These are phyloP conservation scores for Volvariella volvacea DNA, from an alignment of 1,284 basidiomycete species.

Conservation along the genomic window DNA sequence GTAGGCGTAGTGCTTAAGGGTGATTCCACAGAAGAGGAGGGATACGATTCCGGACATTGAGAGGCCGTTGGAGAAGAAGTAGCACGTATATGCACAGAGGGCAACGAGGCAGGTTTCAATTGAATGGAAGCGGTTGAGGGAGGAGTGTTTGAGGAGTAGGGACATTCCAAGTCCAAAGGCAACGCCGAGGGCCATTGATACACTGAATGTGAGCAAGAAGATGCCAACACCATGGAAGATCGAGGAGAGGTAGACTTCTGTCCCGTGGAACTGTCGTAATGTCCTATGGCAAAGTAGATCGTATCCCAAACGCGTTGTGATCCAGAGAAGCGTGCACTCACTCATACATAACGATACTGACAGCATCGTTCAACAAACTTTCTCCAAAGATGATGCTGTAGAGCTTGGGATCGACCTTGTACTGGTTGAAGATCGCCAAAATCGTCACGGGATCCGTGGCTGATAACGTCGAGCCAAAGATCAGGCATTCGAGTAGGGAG, in stretches of 20 bases:
- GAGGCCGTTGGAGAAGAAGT: slow-evolving; percentile 96
- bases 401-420: slow-evolving; percentile 97
- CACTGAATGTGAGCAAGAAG: slow-evolving; percentile 92
- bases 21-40: slow-evolving; percentile 97
- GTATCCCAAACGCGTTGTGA: neutral
- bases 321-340: slow-evolving; percentile 41
- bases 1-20: slow-evolving; percentile 98
- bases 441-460: slow-evolving; percentile 99
- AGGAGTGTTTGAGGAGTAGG: slow-evolving; percentile 92
- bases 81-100: slow-evolving; percentile 93
- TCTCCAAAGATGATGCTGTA: slow-evolving; percentile 99
- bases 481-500: slow-evolving; percentile 86
- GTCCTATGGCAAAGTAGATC: slow-evolving; percentile 50
- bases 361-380: slow-evolving; percentile 95
- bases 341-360: slow-evolving; percentile 99
- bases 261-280: slow-evolving; percentile 85
- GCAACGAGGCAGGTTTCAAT: slow-evolving; percentile 95
- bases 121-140: slow-evolving; percentile 79
- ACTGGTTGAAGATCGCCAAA: slow-evolving; percentile 96
- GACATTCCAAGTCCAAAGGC: slow-evolving; percentile 88
- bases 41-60: slow-evolving; percentile 98
- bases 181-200: slow-evolving; percentile 92
- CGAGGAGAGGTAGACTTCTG: slow-evolving; percentile 82
- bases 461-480: slow-evolving; percentile 93
- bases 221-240: slow-evolving; percentile 95